Base-by-base conservation (phyloP, 2,329 filamentous ascomycete species). In the Elsinoe australis region DNA sequence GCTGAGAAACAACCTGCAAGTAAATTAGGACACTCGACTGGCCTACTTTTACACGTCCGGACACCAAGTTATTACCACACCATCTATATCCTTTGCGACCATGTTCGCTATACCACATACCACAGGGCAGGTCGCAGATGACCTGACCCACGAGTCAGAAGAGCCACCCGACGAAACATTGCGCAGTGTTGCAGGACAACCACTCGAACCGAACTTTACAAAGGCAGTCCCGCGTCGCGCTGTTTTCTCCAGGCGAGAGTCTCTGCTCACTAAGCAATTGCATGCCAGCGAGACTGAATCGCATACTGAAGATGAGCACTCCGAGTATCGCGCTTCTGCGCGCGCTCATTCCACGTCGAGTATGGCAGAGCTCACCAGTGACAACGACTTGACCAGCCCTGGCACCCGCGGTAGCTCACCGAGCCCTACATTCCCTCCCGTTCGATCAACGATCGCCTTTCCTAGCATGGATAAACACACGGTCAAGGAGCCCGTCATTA, bases 341-440 rank as follows among this genome's bases (percentile, higher is more conserved):
- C 66, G 72, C 56, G 68, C 69, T 33, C 56, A 72, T 51, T 90
- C 85, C 52, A 81, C 83, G 58, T 83, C 82, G 63, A 94, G 87
- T 71, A 90, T 87, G 2, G 85, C 85, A 29, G 90, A 95, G 55
- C 74, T 96, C 50, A 95, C 88, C n/a, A 95, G 89, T 66, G 92
- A 95, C 60, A 92, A 86, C 50, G 63, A 62, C 51, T 70, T 94
- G 51, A 94, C 89, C 14, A 95, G 87, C 59, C 88, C 90, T 33
- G 84, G 67, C 22, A 67, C 87, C n/a, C 76, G 87, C 49, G 86
- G 87, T 28, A 87, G 80, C 63, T 90, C 87, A 0, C 87, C 89
- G 1, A 96, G 90, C 61, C 90, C 92, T 14, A 87, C 87, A n/a
- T 72, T 83, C 2, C 80, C 80, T 3, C 74, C 80, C 14, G 71